Evolutionary conservation across 139 green algal species (phyloP), one percentile per base, ranked within the genome.

Genomic region (Desmodesmus armatus): DNA sequence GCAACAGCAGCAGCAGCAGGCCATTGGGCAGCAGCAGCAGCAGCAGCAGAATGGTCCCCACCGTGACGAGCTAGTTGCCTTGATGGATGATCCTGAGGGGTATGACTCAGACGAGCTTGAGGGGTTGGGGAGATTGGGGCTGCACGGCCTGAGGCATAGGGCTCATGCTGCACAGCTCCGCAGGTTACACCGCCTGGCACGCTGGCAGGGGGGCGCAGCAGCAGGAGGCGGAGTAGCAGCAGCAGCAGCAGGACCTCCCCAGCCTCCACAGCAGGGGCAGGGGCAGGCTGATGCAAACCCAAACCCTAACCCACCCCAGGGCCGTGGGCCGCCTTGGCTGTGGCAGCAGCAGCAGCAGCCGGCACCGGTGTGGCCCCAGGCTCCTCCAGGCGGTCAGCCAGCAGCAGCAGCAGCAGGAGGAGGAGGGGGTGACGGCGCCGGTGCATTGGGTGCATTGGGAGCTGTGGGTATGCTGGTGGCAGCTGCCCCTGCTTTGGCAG

Each of bases 321-420:
- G 5, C 1, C 1, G 19, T 7, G 19, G 19, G 60, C 60, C n/a
- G n/a, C 9, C 4, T 9, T 69, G 19, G 60, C 60, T 69, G 60
- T 27, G 31, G 60, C 60, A 37, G 25, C 70, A 55, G 70, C 70
- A 58, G 41, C 70, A 58, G 69, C 69, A 23, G 66, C 41, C 73
- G 47, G 73, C 53, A 23, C 41, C 67, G 47, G 23, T 33, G 41
- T 15, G 49, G 35, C 25, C 66, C 7, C 31, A 69, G 19, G 73
- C 53, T 39, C 47, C 73, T 51, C 47, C 47, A 39, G 73, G 73
- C 47, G 25, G 73, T 49, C 9, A 49, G 67, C 25, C 37, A n/a
- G 17, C 31, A 19, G 41, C 11, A 51, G 37, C 67, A 49, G 29
- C 63, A 40, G 63, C 63, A 29, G 37, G 35, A 55, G 47, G 35